Evolutionary conservation across 2,329 filamentous ascomycete genomes (phyloP), one percentile per base, ranked within the genome.

Genomic region (Penicillium janthinellum): DNA sequence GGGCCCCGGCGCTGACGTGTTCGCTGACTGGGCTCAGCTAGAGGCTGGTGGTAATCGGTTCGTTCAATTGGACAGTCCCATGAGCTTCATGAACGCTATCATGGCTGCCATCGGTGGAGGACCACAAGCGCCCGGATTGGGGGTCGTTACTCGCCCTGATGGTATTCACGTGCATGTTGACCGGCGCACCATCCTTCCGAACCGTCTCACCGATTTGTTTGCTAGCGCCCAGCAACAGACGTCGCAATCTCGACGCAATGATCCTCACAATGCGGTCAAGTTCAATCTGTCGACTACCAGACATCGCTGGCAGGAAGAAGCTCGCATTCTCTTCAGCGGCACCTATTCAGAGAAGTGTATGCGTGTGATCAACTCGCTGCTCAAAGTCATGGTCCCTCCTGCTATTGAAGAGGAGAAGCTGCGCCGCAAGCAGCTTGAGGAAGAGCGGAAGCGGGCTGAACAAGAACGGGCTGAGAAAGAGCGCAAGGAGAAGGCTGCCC

Each of bases 301-400:
- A 57, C 83, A 84, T 55, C 88, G 95, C 62, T 99, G 96, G 89
- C 86, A 90, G 71, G 92, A 97, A 71, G 96, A 98, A 75, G 89
- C 92, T 8, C 88, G 89, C 64, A 88, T 99, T 74, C 83, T 98
- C 0, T 98, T 95, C 75, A 90, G 90, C 28, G 77, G 81, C 22
- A 82, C 79, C 51, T 84, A 88, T 54, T 73, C 85, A 3, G 92
- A 96, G 51, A 90, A 90, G 71, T 84, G 88, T 2, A 82, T 85
- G 61, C 85, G 86, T 55, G 82, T 96, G 15, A 78, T 88, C 64
- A 88, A 86, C 65, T 84, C 86, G 2, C 84, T 99, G 28, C 81
- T 92, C 42, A 88, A 86, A 47, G 78, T 87, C 42, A 84, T 99
- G 62, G 88, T 94, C 2, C 95, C 95, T 42, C 88, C 90, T 22